A percentile compares a stretch with the other conserved stretches of the same genome.
Evolutionary conservation across 2,329 filamentous ascomycete genomes (phyloP).

Genomic region (Cercospora canescens): DNA sequence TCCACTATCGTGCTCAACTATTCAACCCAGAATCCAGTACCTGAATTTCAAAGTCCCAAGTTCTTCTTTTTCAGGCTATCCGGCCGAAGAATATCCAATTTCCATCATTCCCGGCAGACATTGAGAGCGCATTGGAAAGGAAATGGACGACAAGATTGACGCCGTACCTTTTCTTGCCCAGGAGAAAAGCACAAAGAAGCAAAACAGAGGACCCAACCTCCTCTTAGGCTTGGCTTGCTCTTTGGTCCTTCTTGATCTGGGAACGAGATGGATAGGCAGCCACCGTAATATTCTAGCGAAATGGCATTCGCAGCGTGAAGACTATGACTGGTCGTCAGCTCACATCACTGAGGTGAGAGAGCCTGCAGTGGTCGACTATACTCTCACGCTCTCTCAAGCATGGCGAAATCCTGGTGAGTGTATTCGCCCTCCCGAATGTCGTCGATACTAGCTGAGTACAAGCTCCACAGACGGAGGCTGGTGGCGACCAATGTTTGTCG

Average conservation of each 20-base stretch:
- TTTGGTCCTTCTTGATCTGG: not conserved
- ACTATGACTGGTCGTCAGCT: not conserved
- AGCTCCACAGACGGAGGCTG: conserved; percentile 15
- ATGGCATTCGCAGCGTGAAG: not conserved
- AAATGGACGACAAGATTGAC: not conserved
- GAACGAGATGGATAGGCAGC: not conserved
- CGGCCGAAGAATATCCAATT: not conserved
- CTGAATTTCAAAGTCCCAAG: not conserved
- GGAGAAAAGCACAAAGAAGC: not conserved
- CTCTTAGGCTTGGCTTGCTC: not conserved
- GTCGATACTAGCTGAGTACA: not conserved
- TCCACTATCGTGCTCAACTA: not conserved
- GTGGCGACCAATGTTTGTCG: conserved; percentile 23
- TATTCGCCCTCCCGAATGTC: not conserved
- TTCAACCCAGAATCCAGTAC: not conserved
- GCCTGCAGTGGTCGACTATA: conserved; percentile 12
- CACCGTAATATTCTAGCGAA: not conserved
- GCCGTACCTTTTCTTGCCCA: not conserved
- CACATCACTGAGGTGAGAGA: not conserved
- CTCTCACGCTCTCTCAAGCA: conserved; percentile 18
- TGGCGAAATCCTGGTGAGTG: conserved; percentile 20
- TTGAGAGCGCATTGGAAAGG: not conserved
- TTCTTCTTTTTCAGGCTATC: not conserved
- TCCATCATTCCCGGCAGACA: not conserved
- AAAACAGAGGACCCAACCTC: not conserved